Base-by-base conservation (phyloP, 75 land plant species). In the Sequoiadendron giganteum region DNA sequence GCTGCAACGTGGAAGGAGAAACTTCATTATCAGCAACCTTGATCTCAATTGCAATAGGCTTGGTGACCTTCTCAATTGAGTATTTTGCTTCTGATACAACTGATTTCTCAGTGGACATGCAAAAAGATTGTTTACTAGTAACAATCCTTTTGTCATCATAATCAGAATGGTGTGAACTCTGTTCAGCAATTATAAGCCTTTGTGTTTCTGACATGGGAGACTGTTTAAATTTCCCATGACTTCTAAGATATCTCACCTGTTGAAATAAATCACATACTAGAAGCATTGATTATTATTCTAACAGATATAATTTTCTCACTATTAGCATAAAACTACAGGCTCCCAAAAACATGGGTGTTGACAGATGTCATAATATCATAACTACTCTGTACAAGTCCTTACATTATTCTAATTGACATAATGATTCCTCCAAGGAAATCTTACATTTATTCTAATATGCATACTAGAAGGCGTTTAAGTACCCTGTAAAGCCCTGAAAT, bases 11-110 rank as follows among this genome's bases (percentile, higher is more conserved):
- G 84, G 84, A 82, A 85, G 42, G 86, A 61, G 38, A 25, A 34
- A 30, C 65, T 56, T 85, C 86, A 21, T 36, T 55, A 85, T 85
- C 65, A 85, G 65, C 21, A 82, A 82, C 84, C 84, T 47, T 82
- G 21, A 82, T n/a, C 52, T 82, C 49, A 28, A 13, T 82, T 82
- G 48, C 5, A 45, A 30, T 45, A 45, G 84, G 84, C 52, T 47
- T 82, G 52, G 84, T 82, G 30, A 25, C 54, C 49, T 47, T 30
- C 84, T 82, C 49, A 82, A n/a, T 28, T 47, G 84, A 82, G 34
- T 47, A 47, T 82, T 82, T n/a, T n/a, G 49, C 47, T 21, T 82
- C 84, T 43, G 84, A 82, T n/a, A 47, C 16, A 82, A 82, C n/a
- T 47, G 54, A 82, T 42, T 45, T 28, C 52, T 47, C 84, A 47